Percentiles rank a stretch among this genome's conserved stretches.
Conservation (phyloP, 768 basidiomycete genomes). For the Pleurotus pulmonarius region DNA sequence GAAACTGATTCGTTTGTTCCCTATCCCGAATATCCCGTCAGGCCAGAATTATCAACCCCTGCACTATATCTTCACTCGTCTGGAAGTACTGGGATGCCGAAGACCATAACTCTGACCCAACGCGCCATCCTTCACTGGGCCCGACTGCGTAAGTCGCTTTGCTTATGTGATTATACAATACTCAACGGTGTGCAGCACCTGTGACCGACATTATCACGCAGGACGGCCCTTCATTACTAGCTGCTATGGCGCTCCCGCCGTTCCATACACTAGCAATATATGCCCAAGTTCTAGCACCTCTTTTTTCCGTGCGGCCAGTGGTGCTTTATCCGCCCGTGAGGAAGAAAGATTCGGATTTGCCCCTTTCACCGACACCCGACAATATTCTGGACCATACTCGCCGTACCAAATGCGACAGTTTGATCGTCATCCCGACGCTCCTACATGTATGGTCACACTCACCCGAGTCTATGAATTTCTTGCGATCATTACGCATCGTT, state of each 20-base stretch:
- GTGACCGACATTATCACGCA: constrained; percentile 13
- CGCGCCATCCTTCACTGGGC: constrained; percentile 9
- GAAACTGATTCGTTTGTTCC: constrained; percentile 23
- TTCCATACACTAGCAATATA: constrained; percentile 34
- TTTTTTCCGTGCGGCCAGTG: constrained; percentile 20
- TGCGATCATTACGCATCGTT: constrained; percentile 19
- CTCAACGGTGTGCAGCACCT: not conserved
- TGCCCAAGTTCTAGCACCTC: constrained; percentile 24
- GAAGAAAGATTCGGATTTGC: constrained; percentile 17
- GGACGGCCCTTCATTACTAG: constrained; percentile 16
- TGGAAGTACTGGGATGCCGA: constrained; percentile 6
- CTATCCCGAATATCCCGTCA: constrained; percentile 17
- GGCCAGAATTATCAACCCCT: constrained; percentile 18
- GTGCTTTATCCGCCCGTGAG: constrained; percentile 30
- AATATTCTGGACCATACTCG: constrained; percentile 33
- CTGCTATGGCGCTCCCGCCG: constrained; percentile 29
- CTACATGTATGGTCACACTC: constrained; percentile 33
- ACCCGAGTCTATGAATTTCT: constrained; percentile 18
- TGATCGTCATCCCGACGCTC: constrained; percentile 35
- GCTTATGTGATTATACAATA: not conserved
- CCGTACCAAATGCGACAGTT: constrained; percentile 19
- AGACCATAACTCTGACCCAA: constrained; percentile 3
- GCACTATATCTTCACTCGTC: constrained; percentile 25
- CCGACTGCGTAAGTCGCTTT: constrained; percentile 24
- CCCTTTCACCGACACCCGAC: constrained; percentile 33